Base-by-base conservation (phyloP, 805 yeast species). In the Blastobotrys americana region DNA sequence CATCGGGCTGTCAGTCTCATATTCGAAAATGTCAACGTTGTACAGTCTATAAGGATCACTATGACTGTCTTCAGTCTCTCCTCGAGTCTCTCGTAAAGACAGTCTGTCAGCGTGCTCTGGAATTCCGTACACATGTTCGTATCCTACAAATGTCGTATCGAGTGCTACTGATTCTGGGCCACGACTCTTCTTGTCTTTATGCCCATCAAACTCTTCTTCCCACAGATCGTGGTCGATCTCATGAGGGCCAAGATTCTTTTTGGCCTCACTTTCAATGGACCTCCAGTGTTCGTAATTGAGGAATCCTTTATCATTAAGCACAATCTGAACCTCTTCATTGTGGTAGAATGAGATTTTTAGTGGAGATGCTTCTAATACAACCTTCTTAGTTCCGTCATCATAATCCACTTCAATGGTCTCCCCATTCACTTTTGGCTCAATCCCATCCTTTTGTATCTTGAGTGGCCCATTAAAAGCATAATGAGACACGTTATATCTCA, bases 11-110 rank as follows among this genome's bases (percentile, higher is more conserved):
- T 84, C 77, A 1, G 81, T 71, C 54, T 85, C 94, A 60, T 93
- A 93, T 64, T 93, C 97, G 64, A 93, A 93, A 28, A 90, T 90
- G 61, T 93, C 99, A 22, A 89, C 97, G 55, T 93, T 90, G 70
- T 67, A 93, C 36, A 93, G 68, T 37, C 98, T 72, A 63, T 93
- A 93, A 2, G 97, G 97, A 44, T 81, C 84, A 1, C 67, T 46
- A 37, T 55, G 64, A 34, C 52, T 56, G 5, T 56, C 61, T 13
- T 60, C 60, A 15, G 27, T 23, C 18, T 39, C 48, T 2, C 61
- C 60, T 18, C 56, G 57, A 0, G 97, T 89, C 52, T 84, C 90
- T 45, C 79, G 78, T 52, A 93, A 68, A 16, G 81, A 71, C 40
- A 93, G 65, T 1, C 82, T 68, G 54, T 86, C 95, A 0, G 97